A percentile compares a stretch with the other conserved stretches of the same genome.
phyloP scores from a whole-genome alignment of 257 asterid genomes.

The Cruciata laevipes region DNA sequence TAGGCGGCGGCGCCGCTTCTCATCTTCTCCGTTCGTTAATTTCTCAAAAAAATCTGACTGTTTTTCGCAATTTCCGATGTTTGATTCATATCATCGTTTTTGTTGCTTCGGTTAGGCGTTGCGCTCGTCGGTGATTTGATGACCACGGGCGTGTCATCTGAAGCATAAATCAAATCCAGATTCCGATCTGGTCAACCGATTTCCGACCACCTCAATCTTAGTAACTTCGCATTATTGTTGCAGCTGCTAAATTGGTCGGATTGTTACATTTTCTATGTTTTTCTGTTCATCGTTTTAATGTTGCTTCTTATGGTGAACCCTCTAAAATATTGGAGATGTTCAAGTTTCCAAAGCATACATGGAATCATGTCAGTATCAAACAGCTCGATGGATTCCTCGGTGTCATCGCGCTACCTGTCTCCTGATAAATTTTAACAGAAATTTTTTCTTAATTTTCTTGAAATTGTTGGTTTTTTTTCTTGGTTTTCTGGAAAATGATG shows the following conservation, averaged over 20 bases:
- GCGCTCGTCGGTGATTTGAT: neutral
- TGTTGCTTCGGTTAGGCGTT: neutral
- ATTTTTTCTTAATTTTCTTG: too few species aligned
- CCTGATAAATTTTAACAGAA: neutral
- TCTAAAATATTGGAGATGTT: neutral
- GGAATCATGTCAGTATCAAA: neutral
- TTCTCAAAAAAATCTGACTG: neutral
- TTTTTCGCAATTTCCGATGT: neutral
- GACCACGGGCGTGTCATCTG: neutral
- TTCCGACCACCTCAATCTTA: neutral
- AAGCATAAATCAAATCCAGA: neutral
- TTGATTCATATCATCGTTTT: too few species aligned
- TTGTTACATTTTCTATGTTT: neutral
- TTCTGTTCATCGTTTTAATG: too few species aligned
- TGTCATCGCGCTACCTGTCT: neutral
- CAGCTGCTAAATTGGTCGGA: neutral
- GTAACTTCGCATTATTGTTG: neutral
- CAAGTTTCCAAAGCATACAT: neutral
- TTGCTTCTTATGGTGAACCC: neutral
- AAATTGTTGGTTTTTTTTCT: too few species aligned
- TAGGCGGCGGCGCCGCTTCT: neutral
- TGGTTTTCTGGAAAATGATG: too few species aligned
- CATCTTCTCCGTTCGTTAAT: neutral
- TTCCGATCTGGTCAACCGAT: neutral
- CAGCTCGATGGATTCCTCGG: neutral